Conservation (phyloP, 345 rosid genomes). For the Cardamine resedifolia region DNA sequence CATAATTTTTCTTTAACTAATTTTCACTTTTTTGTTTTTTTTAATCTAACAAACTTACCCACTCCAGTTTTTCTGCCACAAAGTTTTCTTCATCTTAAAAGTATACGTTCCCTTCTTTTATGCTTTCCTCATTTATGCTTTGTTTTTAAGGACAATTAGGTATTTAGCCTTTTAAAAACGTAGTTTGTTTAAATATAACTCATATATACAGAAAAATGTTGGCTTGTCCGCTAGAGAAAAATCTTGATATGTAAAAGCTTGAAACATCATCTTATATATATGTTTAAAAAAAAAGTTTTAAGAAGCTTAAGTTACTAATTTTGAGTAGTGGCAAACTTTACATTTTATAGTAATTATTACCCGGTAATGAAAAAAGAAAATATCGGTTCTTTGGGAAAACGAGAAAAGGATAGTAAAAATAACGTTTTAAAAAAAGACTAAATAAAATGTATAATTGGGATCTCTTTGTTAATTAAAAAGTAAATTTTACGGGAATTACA, state of each 20-base stretch:
- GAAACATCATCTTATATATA: too few relatives aligned
- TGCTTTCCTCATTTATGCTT: neutral
- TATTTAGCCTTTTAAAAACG: neutral
- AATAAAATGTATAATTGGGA: neutral
- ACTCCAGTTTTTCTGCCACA: neutral
- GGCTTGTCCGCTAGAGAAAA: neutral
- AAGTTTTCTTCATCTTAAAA: neutral
- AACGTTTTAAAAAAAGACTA: neutral
- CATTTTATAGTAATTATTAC: too few relatives aligned
- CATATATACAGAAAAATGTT: neutral
- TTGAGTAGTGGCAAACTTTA: neutral
- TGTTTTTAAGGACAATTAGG: neutral
- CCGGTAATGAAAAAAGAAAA: neutral
- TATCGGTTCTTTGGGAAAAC: neutral
- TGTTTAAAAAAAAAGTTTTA: too few relatives aligned
- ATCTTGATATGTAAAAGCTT: neutral
- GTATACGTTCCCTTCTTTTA: neutral
- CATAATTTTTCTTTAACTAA: constrained; percentile 18
- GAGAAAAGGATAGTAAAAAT: neutral
- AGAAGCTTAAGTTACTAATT: too few relatives aligned
- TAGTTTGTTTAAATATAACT: neutral
- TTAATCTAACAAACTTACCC: neutral
- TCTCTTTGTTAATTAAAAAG: neutral
- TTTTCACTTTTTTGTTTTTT: neutral
- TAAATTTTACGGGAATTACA: neutral